Conservation (phyloP, 441 rosid species). For the Flueggea neowawraea region DNA sequence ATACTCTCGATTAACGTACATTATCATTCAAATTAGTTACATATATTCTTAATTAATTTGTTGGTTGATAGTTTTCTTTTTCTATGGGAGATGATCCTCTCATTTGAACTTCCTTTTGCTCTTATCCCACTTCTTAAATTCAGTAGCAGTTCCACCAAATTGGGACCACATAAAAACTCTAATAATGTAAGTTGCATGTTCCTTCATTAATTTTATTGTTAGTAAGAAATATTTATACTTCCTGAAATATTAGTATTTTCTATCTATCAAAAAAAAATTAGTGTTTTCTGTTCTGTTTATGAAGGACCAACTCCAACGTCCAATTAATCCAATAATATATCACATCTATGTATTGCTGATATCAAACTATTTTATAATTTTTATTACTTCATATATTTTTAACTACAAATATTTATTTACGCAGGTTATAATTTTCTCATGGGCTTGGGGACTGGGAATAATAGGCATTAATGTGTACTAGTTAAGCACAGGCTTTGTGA, state of each 20-base stretch:
- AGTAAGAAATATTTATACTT: too few species aligned
- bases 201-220: too few species aligned
- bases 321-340: too few species aligned
- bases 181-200: constrained; percentile 28
- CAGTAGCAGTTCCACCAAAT: constrained; percentile 65
- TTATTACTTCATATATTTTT: too few species aligned
- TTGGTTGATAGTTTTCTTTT: background rate
- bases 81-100: constrained; percentile 57
- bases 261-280: background rate
- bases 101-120: constrained; percentile 76
- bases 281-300: too few species aligned
- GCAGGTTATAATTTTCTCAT: constrained; percentile 60
- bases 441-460: constrained; percentile 53
- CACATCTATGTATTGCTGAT: too few species aligned
- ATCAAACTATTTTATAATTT: too few species aligned
- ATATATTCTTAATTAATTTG: background rate
- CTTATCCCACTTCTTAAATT: constrained; percentile 77
- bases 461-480: constrained; percentile 64
- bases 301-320: too few species aligned
- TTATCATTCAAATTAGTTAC: too few species aligned
- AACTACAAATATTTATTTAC: background rate
- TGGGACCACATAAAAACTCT: constrained; percentile 81
- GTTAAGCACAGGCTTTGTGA: constrained; percentile 47
- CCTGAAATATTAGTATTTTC: too few species aligned
- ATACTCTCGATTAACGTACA: too few species aligned